Evolutionary conservation across 345 rosid species (phyloP).

Genomic region (Carallia pectinifolia): DNA sequence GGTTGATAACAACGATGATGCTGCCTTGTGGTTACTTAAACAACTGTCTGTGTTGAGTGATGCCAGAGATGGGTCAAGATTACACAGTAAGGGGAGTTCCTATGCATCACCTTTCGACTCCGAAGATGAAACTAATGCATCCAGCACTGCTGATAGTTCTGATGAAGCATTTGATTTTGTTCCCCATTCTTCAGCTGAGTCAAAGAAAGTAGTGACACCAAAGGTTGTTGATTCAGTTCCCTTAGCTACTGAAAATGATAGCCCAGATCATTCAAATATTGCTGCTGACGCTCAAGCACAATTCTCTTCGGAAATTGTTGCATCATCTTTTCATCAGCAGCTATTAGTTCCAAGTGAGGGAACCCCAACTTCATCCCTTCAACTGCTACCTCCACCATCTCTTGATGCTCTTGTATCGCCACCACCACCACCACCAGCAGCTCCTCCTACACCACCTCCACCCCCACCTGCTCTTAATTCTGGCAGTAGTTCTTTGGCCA

Average conservation of each 20-base stretch:
- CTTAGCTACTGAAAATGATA: constrained; percentile 42
- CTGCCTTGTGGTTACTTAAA: constrained; percentile 91
- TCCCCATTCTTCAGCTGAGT: constrained; percentile 40
- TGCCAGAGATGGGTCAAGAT: constrained; percentile 73
- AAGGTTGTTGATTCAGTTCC: constrained; percentile 29
- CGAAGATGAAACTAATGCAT: constrained; percentile 87
- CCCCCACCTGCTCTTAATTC: constrained; percentile 16
- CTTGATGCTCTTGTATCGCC: constrained; percentile 4
- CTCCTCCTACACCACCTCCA: constrained; percentile 17
- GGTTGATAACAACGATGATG: constrained; percentile 84
- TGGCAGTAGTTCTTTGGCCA: constrained; percentile 9
- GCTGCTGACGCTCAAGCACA: constrained; percentile 36
- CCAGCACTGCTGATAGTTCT: constrained; percentile 91
- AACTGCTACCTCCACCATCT: constrained; percentile 22
- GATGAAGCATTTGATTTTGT: constrained; percentile 76
- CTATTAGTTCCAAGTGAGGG: constrained; percentile 28
- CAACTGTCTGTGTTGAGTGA: constrained; percentile 84
- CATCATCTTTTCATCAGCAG: constrained; percentile 31
- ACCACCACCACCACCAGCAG: constrained; percentile 26
- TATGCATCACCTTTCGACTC: constrained; percentile 73
- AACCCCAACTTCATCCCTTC: constrained; percentile 30
- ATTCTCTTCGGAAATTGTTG: constrained; percentile 32
- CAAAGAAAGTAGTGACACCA: constrained; percentile 10
- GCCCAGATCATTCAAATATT: constrained; percentile 34
- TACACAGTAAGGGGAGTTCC: constrained; percentile 62